Evolutionary conservation across 164 flowering plant species (phyloP).

Genomic region (Aristolochia californica): DNA sequence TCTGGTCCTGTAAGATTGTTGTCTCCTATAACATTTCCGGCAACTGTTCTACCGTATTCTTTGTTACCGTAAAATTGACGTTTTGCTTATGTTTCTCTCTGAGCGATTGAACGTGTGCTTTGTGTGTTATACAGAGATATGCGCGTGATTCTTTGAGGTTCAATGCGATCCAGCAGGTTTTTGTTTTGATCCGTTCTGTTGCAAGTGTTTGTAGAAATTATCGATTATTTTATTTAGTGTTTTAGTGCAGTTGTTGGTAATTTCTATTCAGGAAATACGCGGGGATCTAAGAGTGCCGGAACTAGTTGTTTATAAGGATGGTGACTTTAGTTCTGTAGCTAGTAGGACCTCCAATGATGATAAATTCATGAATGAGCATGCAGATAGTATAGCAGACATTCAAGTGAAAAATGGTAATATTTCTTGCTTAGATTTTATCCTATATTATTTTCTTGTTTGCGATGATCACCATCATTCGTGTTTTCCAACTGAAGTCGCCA

Average conservation of each 20-base stretch:
- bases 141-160: slow-evolving; percentile 31
- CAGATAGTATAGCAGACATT: not conserved
- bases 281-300: slow-evolving; percentile 52
- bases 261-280: slow-evolving; percentile 35
- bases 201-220: not conserved
- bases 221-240: not conserved
- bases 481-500: not conserved
- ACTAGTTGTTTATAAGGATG: slow-evolving; percentile 42
- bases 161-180: slow-evolving; percentile 44
- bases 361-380: not conserved
- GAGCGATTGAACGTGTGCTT: slow-evolving; percentile 2
- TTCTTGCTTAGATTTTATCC: slow-evolving; percentile 29
- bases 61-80: slow-evolving; percentile 1
- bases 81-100: no score
- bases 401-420: no score
- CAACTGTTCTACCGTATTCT: slow-evolving; percentile 5
- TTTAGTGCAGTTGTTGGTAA: no score
- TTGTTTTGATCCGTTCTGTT: not conserved
- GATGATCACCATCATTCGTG: not conserved
- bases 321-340: slow-evolving; percentile 19
- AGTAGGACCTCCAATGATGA: slow-evolving; percentile 17
- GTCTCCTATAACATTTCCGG: not conserved
- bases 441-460: slow-evolving; percentile 10
- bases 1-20: slow-evolving; percentile 34
- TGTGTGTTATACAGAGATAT: slow-evolving; percentile 39